Evolutionary conservation across 768 basidiomycete species (phyloP), one percentile per base, ranked within the genome.

Genomic region (Epithele typhae): DNA sequence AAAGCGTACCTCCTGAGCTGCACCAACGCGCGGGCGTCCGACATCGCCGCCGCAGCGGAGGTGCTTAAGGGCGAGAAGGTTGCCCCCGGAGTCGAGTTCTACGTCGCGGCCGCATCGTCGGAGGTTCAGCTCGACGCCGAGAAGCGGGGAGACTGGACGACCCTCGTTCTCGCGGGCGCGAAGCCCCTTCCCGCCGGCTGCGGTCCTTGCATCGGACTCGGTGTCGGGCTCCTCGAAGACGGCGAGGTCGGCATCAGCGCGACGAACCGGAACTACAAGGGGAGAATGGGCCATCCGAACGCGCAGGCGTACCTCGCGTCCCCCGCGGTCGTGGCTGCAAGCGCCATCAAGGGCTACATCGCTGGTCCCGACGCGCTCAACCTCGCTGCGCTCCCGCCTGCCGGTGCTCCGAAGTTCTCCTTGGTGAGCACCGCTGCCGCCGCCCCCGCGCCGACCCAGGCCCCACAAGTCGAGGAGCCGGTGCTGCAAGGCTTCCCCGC

Each of bases 1-100:
- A 99, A 99, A 66, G 96, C 96, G 1, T 99, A 99, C 68, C 88
- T 99, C 46, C 91, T 99, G 48, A 92, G 89, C 56, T 99, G 96
- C 66, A 98, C 96, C 47, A 99, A 99, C 68, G 92, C 95, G 1
- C 87, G 96, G 33, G 88, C 87, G 3, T 96, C 94, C 0, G 96
- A 99, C 55, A 84, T 99, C 47, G 82, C 90, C 5, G 87, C 89
- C 0, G 95, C 96, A 0, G 96, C 96, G 0, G 78, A 78, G n/a
- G 93, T 97, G 23, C 74, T 99, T 61, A 76, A 79, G 46, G 90
- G 88, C 12, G 78, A 80, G 56, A 84, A 73, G 47, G 80, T 99
- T 43, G 88, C 92, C 0, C 77, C 82, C 1, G 89, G 88, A 14
- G 94, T 99, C 34, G 90, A 98, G 54, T 97, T 99, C 63, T 99